Base-by-base conservation (phyloP, 495 filamentous ascomycete species). In the Glutinoglossum americanum region DNA sequence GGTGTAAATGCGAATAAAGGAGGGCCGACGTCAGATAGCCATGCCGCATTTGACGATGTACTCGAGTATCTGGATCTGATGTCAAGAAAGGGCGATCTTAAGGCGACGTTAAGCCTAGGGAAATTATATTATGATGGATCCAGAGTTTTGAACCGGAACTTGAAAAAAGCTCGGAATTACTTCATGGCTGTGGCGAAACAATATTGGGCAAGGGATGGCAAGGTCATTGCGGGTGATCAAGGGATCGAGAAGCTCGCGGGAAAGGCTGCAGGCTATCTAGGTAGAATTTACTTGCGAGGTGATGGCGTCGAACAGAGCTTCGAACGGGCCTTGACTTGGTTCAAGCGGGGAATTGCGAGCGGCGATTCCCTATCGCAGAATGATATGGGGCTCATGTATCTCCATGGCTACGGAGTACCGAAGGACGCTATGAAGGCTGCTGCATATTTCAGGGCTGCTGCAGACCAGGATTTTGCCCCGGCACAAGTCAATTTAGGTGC, bases 31-130 rank as follows among this genome's bases (percentile, higher is more conserved):
- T 81, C 84, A 0, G 83, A 89, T 61, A 75, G 80, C 0, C 80
- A 90, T 58, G 86, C 88, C 1, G 83, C 86, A 15, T 74, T 96
- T 49, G 92, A 96, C 58, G 90, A 97, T 68, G 80, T 97, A 19
- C 76, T 97, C 57, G 92, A 99, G 67, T 99, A 93, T 62, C 71
- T 96, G 62, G 89, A 96, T 66, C 72, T 97, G 55, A 83, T 96
- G 80, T 89, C 89, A 7, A 79, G 87, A 59, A 96, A 96, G 65
- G 89, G 89, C 6, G 88, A 97, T 62, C 76, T 93, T 60, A 92
- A 88, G 64, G 87, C 92, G 3, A 93, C 87, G 0, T 94, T 88
- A 66, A 89, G 82, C 57, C 73, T 98, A 0, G 92, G 85, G 21
- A 80, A 84, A 58, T 78, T 96, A 59, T 81, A 95, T 62, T 97